Base-by-base conservation (phyloP, 176 grass and related monocot species). In the Saccharum spontaneum region DNA sequence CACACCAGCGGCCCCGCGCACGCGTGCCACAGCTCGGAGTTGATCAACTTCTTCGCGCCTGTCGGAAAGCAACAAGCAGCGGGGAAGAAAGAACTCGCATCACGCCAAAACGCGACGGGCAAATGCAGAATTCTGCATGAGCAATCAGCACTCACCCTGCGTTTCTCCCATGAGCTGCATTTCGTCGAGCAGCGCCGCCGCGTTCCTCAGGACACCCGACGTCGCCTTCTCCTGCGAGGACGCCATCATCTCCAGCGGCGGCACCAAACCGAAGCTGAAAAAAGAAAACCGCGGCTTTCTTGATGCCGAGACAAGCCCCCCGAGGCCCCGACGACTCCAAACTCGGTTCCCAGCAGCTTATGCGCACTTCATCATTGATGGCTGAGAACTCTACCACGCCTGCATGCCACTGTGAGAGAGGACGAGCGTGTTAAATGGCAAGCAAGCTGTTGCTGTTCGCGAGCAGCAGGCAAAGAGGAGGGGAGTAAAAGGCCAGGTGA, bases 1-100 rank as follows among this genome's bases (percentile, higher is more conserved):
- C 90, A 92, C 22, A 97, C 94, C 5, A 99, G 88, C 36, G 94
- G 97, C 22, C 97, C 97, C 22, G 97, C 97, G 74, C 97, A 99
- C 23, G 94, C 92, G 82, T 99, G 97, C 97, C 97, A 99, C 72
- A 99, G 86, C 81, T 99, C 94, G 6, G 97, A 97, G 82, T 94
- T 94, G 89, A 99, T 92, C 88, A 92, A 86, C 88, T 94, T 99
- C 87, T 94, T 99, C 23, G 76, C 81, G 41, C 80, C 94, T 97
- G 49, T 30, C 65, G 8, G 71, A 41, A 66, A 34, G 3, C 57
- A 24, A 20, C 3, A 24, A 20, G 77, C 66, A 79, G 12, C 28
- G 12, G 62, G 7, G 4, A 37, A 16, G 1, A 49, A 37, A 61
- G 54, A 57, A 49, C 30, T 79, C 37, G 37, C 39, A 31, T 88